Evolutionary conservation across 257 asterid species (phyloP).

Genomic region (Penstemon barbatus): DNA sequence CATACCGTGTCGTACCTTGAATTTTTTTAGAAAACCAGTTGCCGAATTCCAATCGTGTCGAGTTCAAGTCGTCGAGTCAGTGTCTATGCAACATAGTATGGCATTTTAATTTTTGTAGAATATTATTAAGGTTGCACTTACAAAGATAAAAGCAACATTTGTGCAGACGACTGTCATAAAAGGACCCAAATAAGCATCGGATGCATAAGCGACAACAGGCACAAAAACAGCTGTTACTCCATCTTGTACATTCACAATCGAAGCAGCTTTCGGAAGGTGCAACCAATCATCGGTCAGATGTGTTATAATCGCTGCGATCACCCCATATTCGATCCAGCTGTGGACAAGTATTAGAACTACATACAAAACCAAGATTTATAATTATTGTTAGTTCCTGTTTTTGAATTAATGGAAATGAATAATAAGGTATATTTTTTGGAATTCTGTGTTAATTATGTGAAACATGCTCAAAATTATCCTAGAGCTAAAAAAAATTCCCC

Average conservation of each 20-base stretch:
- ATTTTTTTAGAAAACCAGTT: too few species aligned
- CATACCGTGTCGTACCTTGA: too few species aligned
- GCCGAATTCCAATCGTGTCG: too few species aligned
- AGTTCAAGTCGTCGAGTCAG: too few species aligned
- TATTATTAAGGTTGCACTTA: not conserved
- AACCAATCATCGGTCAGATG: not conserved
- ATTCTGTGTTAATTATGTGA: too few species aligned
- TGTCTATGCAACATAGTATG: too few species aligned
- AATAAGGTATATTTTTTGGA: too few species aligned
- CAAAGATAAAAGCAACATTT: slow-evolving; percentile 6
- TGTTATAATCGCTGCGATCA: not conserved
- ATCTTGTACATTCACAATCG: slow-evolving; percentile 9
- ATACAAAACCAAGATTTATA: not conserved
- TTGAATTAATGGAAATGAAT: not conserved
- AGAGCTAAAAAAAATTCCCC: too few species aligned
- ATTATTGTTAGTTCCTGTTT: too few species aligned
- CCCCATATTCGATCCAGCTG: not conserved
- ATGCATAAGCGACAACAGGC: not conserved
- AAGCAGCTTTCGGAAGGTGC: slow-evolving; percentile 13
- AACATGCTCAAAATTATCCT: too few species aligned
- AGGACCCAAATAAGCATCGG: slow-evolving; percentile 6
- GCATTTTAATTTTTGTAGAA: too few species aligned
- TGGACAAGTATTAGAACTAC: slow-evolving; percentile 5
- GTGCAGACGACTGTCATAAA: not conserved
- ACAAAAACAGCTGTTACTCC: not conserved